Evolutionary conservation across 2,329 filamentous ascomycete genomes (phyloP), one percentile per base, ranked within the genome.

Genomic region (Alternaria gaisen): DNA sequence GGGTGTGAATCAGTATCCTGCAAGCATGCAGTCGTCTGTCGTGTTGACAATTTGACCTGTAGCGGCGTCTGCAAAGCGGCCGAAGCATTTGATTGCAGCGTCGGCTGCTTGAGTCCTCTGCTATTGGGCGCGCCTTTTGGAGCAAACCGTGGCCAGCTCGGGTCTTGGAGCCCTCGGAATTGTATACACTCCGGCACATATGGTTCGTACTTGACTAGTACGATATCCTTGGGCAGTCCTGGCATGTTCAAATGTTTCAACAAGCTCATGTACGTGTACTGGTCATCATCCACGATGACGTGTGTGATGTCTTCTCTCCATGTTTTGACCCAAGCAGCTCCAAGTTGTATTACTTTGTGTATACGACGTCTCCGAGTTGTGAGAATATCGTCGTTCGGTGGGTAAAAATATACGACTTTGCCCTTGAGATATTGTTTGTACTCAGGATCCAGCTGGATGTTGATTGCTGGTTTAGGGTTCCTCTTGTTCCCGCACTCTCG

Each of bases 271-370:
- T 88, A 94, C 0, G 80, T 81, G 51, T 95, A 79, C 18, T 56
- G 67, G 2, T 79, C 79, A 65, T 88, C 90, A 72, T 97, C 94
- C 2, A 93, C 89, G 60, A 98, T 84, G 50, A 97, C 81, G 79
- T 97, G 92, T 0, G 91, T 96, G 16, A 95, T 86, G 22, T 73
- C 78, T 0, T 76, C 69, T 30, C 77, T 77, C 72, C 89, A 86
- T 0, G 83, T 79, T 52, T 84, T 84, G 28, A 87, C 85, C 89
- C 93, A 95, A 1, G 76, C 80, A 1, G 90, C 94, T 43, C 94
- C 94, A 12, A 77, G 63, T 53, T 77, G 67, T 36, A 87, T 85
- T 0, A 91, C 89, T 75, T 90, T 93, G 30, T 85, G 85, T 53
- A 97, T 97, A 4, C 91, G 88, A 59, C 89, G 78, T 56, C 86